phyloP scores from a whole-genome alignment of 2,329 filamentous ascomycete species.

The Diaporthe ampelina region DNA sequence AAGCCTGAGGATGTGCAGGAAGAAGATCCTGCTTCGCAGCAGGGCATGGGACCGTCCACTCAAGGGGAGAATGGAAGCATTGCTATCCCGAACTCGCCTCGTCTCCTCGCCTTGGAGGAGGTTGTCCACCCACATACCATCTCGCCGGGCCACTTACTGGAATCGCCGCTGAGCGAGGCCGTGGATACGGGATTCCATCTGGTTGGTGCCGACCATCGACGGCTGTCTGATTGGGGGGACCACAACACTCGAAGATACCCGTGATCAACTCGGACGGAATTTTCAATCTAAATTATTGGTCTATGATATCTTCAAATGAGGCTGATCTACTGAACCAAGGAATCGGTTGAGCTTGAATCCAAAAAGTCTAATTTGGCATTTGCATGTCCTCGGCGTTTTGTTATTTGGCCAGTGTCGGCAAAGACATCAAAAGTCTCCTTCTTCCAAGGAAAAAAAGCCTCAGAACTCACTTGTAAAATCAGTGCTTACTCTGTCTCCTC shows the following conservation, averaged over 20 bases:
- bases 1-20: conserved; percentile 18
- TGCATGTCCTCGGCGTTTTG: neutral
- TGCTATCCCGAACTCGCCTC: conserved; percentile 7
- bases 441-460: neutral
- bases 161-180: conserved; percentile 31
- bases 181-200: conserved; percentile 43
- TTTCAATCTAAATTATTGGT: neutral
- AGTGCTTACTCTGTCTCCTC: neutral
- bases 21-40: neutral
- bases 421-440: neutral
- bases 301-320: too few species aligned
- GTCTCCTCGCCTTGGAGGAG: conserved; percentile 1
- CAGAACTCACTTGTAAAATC: too few species aligned
- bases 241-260: neutral
- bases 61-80: neutral
- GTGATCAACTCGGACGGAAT: neutral
- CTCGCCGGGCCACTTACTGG: conserved; percentile 24
- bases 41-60: neutral
- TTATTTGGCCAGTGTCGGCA: neutral
- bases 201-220: conserved; percentile 2
- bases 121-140: conserved; percentile 33
- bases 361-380: neutral
- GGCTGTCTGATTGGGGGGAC: conserved; percentile 16
- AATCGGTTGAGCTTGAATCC: neutral
- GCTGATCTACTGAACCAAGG: neutral